These are phyloP conservation scores for Trypanosoma cruzi DNA, from an alignment of 208 protist species.

Conservation along the genomic window DNA sequence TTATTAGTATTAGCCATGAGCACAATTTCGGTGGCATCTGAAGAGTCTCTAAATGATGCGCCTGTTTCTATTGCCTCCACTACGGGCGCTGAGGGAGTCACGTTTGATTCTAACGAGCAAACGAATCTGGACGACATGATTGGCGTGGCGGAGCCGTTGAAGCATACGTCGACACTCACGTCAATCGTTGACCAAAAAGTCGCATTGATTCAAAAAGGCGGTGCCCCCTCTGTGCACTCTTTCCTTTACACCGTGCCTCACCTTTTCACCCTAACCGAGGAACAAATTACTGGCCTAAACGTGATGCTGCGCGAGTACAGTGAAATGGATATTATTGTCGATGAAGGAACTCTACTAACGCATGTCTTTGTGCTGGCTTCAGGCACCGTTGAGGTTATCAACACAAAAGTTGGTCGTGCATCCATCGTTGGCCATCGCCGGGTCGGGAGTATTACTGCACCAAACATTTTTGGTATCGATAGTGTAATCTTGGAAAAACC, in stretches of 20 bases:
- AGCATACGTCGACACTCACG: constrained; percentile 24
- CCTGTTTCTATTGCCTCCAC: neutral
- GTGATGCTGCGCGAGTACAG: constrained; percentile 86
- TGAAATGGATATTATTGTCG: constrained; percentile 80
- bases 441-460: constrained; percentile 71
- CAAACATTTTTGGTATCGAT: constrained; percentile 81
- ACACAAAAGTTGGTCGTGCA: constrained; percentile 70
- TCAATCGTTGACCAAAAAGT: constrained; percentile 17
- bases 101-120: constrained; percentile 13
- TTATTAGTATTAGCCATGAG: neutral
- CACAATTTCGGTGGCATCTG: neutral
- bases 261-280: constrained; percentile 64
- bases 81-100: neutral
- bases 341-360: constrained; percentile 62
- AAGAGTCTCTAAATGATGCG: neutral
- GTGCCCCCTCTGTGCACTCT: constrained; percentile 42
- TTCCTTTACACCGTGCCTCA: constrained; percentile 79
- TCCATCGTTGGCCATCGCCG: constrained; percentile 73
- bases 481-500: constrained; percentile 77
- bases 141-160: constrained; percentile 24
- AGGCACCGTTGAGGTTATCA: constrained; percentile 85
- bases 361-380: constrained; percentile 84
- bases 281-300: constrained; percentile 55
- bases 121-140: constrained; percentile 16
- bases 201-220: constrained; percentile 10